Percentiles rank a stretch among this genome's conserved stretches.
These are phyloP conservation scores for Stramenopiles sp. DNA, from an alignment of 352 stramenopile genomes.

Conservation along the genomic window DNA sequence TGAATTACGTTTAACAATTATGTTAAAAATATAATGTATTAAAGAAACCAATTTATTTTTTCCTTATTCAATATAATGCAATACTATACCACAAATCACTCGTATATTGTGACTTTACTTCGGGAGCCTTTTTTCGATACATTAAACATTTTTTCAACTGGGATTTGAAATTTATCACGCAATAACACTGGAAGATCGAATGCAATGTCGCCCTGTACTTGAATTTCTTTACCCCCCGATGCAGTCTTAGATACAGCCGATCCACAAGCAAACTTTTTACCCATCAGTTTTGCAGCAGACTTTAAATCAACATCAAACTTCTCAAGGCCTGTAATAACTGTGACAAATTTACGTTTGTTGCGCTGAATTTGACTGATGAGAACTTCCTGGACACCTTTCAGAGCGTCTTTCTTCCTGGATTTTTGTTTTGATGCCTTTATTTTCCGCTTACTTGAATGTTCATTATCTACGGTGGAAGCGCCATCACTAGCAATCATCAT, in stretches of 20 bases:
- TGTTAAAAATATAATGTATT: constrained; percentile 4
- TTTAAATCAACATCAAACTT: neutral
- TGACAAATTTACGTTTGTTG: neutral
- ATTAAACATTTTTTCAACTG: constrained; percentile 7
- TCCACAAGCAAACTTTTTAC: constrained; percentile 2
- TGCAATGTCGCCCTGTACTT: neutral
- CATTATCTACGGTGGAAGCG: too few species aligned
- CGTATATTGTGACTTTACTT: constrained; percentile 3
- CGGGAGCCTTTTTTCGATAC: neutral
- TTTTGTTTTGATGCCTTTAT: too few species aligned
- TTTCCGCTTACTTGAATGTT: too few species aligned
- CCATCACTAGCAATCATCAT: too few species aligned
- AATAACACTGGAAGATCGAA: constrained; percentile 6
- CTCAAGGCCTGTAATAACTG: constrained; percentile 1
- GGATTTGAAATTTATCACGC: constrained; percentile 4
- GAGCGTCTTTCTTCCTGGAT: neutral
- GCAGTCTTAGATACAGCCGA: neutral
- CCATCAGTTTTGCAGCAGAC: constrained; percentile 1
- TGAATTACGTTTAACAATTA: too few species aligned
- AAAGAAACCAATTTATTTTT: constrained; percentile 7
- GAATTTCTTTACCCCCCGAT: neutral
- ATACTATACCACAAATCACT: constrained; percentile 6
- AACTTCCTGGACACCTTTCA: neutral
- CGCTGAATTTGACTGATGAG: neutral
- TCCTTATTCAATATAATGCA: neutral